phyloP scores from a whole-genome alignment of 202 grass and related monocot genomes.

The Elaeis oleifera region DNA sequence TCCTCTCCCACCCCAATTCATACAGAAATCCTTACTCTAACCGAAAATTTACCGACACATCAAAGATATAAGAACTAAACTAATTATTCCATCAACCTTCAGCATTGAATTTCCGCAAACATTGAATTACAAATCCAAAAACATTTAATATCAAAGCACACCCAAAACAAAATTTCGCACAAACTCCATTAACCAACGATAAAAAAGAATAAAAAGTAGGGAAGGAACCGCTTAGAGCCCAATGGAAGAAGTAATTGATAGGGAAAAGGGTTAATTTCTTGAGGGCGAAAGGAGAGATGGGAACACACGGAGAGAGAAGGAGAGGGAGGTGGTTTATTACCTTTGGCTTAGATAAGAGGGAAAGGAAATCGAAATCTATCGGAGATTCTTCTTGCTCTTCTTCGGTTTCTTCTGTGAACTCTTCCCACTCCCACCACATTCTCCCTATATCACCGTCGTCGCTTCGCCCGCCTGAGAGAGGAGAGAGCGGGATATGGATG shows the following conservation, averaged over 20 bases:
- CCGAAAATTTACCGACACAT: too few species aligned
- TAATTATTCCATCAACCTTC: too few species aligned
- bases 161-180: too few species aligned
- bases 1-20: too few species aligned
- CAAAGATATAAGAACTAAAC: too few species aligned
- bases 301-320: background rate
- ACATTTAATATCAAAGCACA: too few species aligned
- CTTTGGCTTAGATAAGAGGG: constrained; percentile 61
- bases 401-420: constrained; percentile 33
- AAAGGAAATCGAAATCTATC: constrained; percentile 75
- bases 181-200: too few species aligned
- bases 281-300: background rate
- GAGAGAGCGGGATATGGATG: too few species aligned
- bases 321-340: constrained; percentile 22
- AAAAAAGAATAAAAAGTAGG: too few species aligned
- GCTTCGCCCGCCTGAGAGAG: background rate
- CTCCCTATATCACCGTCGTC: constrained; percentile 17
- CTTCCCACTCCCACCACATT: constrained; percentile 78
- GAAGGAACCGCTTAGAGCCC: background rate
- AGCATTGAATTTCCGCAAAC: too few species aligned
- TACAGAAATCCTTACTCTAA: too few species aligned
- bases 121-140: too few species aligned
- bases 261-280: background rate
- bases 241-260: background rate
- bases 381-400: constrained; percentile 53